Conservation (phyloP, 805 yeast species). For the Alloascoidea africana region DNA sequence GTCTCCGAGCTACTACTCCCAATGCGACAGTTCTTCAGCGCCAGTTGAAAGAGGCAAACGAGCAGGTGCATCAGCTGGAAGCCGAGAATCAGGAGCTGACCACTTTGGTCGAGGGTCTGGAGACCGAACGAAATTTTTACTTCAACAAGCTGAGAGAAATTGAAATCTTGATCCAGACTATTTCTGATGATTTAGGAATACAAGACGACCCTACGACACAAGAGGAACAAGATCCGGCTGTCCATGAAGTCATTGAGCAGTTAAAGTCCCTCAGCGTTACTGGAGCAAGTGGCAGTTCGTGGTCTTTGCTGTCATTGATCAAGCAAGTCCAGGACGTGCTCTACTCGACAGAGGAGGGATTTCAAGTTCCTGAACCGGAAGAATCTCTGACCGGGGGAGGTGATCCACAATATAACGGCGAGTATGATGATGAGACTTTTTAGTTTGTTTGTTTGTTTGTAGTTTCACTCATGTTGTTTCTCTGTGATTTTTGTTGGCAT, state of each 20-base stretch:
- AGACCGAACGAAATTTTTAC: constrained; percentile 66
- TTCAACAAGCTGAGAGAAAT: constrained; percentile 65
- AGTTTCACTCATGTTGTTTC: too few relatives aligned
- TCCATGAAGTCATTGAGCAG: constrained; percentile 4
- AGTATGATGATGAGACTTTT: constrained; percentile 2
- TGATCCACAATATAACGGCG: constrained; percentile 2
- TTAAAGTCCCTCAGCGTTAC: constrained; percentile 2
- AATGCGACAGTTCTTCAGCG: constrained; percentile 2
- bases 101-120: constrained; percentile 48
- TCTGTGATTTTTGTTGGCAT: too few relatives aligned
- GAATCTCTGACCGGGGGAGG: constrained; percentile 10
- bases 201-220: constrained; percentile 9
- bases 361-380: constrained; percentile 32
- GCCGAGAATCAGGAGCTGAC: constrained; percentile 42
- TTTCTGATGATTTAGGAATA: constrained; percentile 25
- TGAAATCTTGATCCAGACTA: constrained; percentile 49
- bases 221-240: constrained; percentile 3
- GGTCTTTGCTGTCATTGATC: constrained; percentile 16
- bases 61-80: constrained; percentile 23
- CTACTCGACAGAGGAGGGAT: constrained; percentile 67
- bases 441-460: too few relatives aligned
- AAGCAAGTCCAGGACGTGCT: constrained; percentile 52
- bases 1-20: neutral
- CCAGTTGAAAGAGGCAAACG: constrained; percentile 28
- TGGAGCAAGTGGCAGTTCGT: neutral